Percentiles rank a stretch among this genome's conserved stretches.
These are phyloP conservation scores for Knoxdaviesia capensis DNA, from an alignment of 2,329 filamentous ascomycete genomes.

Conservation along the genomic window DNA sequence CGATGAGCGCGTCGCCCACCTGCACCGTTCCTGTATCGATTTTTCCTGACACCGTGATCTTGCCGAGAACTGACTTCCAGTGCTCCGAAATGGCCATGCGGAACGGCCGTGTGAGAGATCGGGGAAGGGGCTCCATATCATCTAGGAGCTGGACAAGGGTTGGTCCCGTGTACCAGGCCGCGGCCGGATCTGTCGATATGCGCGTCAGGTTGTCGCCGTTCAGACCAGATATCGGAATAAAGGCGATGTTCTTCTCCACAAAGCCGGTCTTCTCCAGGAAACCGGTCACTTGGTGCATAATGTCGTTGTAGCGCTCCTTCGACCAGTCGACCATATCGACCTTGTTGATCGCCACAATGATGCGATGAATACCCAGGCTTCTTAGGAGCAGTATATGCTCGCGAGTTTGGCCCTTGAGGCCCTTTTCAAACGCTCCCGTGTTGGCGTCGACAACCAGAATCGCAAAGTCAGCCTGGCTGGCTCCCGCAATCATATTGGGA, in stretches of 20 bases:
- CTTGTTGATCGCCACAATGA: slow-evolving; percentile 91
- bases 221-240: slow-evolving; percentile 78
- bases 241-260: slow-evolving; percentile 57
- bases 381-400: slow-evolving; percentile 81
- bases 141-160: slow-evolving; percentile 76
- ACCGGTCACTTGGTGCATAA: slow-evolving; percentile 60
- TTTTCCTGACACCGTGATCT: slow-evolving; percentile 68
- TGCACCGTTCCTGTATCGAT: slow-evolving; percentile 73
- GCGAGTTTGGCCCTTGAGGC: slow-evolving; percentile 79
- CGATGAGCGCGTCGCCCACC: slow-evolving; percentile 57
- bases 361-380: slow-evolving; percentile 72
- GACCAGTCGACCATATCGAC: slow-evolving; percentile 78
- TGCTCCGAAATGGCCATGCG: slow-evolving; percentile 78
- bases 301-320: slow-evolving; percentile 64
- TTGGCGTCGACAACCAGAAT: slow-evolving; percentile 85
- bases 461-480: slow-evolving; percentile 88
- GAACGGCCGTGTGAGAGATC: slow-evolving; percentile 58
- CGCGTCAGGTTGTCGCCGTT: slow-evolving; percentile 69
- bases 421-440: slow-evolving; percentile 81
- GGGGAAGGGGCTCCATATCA: slow-evolving; percentile 45
- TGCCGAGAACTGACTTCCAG: slow-evolving; percentile 60
- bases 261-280: slow-evolving; percentile 76
- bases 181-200: slow-evolving; percentile 30
- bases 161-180: slow-evolving; percentile 61
- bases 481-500: slow-evolving; percentile 96